Conservation (phyloP, 257 asterid genomes). For the Primulina huaijiensis region DNA sequence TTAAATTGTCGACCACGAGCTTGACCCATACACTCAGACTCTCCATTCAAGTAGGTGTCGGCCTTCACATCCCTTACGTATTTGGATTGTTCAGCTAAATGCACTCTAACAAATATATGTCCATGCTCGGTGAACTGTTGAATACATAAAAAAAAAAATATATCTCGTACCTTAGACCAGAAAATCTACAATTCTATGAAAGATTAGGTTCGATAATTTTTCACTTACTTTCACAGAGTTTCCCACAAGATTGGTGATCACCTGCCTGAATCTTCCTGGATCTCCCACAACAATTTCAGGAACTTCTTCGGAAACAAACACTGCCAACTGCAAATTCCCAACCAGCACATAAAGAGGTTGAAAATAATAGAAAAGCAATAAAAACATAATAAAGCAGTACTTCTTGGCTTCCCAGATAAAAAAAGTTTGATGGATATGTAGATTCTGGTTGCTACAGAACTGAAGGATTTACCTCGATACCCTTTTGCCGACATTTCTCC, state of each 20-base stretch:
- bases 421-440: neutral
- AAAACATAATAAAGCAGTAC: conserved; percentile 2
- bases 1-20: conserved; percentile 36
- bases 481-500: conserved; percentile 79
- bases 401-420: neutral
- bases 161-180: neutral
- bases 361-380: neutral
- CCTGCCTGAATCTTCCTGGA: conserved; percentile 95
- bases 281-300: conserved; percentile 85
- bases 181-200: conserved; percentile 4
- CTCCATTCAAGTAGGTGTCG: conserved; percentile 42
- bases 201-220: conserved; percentile 2
- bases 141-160: conserved; percentile 3
- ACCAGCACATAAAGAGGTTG: conserved; percentile 11
- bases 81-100: conserved; percentile 60
- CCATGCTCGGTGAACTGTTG: conserved; percentile 84
- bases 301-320: conserved; percentile 82
- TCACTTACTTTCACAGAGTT: conserved; percentile 90
- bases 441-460: conserved; percentile 4
- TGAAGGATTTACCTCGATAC: conserved; percentile 62
- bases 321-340: conserved; percentile 72
- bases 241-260: conserved; percentile 85
- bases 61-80: conserved; percentile 31
- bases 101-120: conserved; percentile 85
- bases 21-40: conserved; percentile 35